phyloP scores from a whole-genome alignment of 495 filamentous ascomycete species.

The Lophiostoma macrostomum region DNA sequence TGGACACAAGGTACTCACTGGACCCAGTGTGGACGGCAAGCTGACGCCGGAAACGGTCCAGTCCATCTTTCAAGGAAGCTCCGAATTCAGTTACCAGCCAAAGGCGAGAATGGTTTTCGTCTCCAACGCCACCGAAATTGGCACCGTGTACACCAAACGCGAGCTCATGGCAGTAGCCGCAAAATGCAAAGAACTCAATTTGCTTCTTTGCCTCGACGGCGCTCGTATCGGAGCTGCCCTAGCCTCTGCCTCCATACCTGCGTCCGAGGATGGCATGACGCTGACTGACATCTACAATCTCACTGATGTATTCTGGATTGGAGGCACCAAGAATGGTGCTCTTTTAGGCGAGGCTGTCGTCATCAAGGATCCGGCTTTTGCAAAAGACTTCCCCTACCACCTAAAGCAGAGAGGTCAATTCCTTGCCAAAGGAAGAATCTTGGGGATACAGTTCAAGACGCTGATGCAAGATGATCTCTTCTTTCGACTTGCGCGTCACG shows the following conservation, averaged over 20 bases:
- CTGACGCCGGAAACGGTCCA: background rate
- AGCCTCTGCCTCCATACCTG: too few relatives aligned
- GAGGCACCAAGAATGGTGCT: conserved; percentile 4
- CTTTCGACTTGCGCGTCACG: too few relatives aligned
- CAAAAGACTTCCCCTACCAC: background rate
- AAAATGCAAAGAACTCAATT: background rate
- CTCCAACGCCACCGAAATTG: conserved; percentile 3
- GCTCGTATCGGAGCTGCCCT: background rate
- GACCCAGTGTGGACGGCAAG: background rate
- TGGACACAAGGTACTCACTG: conserved; percentile 1
- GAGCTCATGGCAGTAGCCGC: background rate
- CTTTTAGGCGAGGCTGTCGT: conserved; percentile 4
- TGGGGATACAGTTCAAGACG: background rate
- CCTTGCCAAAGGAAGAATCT: background rate
- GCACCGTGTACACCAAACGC: background rate
- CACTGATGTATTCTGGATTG: conserved; percentile 5
- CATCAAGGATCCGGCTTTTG: conserved; percentile 2
- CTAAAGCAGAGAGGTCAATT: background rate
- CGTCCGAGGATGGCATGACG: background rate
- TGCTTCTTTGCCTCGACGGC: background rate
- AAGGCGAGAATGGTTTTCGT: conserved; percentile 6
- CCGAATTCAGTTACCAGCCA: background rate
- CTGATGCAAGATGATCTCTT: too few relatives aligned
- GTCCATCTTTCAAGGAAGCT: background rate
- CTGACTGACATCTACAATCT: background rate